These are phyloP conservation scores for Tetradesmus lagerheimii DNA, from an alignment of 139 green algal genomes.

Conservation along the genomic window DNA sequence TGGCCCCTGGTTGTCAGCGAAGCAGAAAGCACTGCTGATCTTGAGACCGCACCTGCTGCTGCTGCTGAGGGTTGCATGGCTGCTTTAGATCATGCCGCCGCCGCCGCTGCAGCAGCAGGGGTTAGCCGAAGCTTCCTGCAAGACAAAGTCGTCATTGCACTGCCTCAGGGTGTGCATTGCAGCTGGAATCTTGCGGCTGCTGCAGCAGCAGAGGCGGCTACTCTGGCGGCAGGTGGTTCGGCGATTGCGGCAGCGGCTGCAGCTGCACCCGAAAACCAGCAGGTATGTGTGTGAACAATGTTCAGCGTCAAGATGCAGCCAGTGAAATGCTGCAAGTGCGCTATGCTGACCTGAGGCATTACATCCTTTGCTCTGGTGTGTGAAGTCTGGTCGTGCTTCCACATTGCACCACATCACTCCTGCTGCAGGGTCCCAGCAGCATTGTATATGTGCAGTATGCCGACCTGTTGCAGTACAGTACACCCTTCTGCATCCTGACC, in stretches of 20 bases:
- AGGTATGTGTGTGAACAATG: too few relatives aligned
- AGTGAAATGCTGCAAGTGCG: too few relatives aligned
- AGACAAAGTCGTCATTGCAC: not conserved
- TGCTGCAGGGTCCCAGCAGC: not conserved
- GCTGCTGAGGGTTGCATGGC: too few relatives aligned
- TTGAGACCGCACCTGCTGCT: not conserved
- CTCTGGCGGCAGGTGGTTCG: not conserved
- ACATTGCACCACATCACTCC: too few relatives aligned
- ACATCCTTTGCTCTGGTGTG: too few relatives aligned
- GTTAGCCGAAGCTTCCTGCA: not conserved
- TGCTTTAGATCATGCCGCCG: not conserved
- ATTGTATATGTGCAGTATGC: not conserved
- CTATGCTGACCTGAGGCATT: too few relatives aligned
- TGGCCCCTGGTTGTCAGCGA: not conserved
- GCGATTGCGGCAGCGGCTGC: not conserved
- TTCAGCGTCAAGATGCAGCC: not conserved
- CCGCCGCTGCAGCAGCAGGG: not conserved
- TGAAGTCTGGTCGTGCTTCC: too few relatives aligned
- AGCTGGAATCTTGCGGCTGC: not conserved
- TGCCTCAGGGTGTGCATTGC: conserved; percentile 2
- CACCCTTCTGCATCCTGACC: too few relatives aligned
- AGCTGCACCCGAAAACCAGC: not conserved
- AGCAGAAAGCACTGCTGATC: not conserved
- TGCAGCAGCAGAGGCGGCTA: not conserved
- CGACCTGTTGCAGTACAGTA: not conserved